These are phyloP conservation scores for Scheffersomyces segobiensis DNA, from an alignment of 1,139 yeast species.

Conservation along the genomic window DNA sequence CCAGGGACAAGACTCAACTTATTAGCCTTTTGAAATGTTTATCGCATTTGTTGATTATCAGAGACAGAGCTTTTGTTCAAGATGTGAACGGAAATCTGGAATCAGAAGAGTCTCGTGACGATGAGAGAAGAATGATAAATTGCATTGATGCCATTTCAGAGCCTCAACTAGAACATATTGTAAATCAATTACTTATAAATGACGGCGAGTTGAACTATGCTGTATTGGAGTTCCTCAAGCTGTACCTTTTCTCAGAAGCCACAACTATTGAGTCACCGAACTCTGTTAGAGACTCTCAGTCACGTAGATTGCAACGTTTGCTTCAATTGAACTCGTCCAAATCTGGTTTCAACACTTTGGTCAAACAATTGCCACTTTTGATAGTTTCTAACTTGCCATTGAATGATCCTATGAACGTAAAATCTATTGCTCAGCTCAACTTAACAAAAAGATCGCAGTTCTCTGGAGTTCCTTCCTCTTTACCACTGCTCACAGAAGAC, in stretches of 20 bases:
- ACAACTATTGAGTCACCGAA: constrained; percentile 31
- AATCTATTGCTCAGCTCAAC: constrained; percentile 22
- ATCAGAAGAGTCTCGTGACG: constrained; percentile 33
- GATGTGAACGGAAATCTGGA: constrained; percentile 33
- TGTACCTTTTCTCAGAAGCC: constrained; percentile 42
- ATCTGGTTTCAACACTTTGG: constrained; percentile 48
- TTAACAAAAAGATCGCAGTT: constrained; percentile 37
- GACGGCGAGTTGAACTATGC: constrained; percentile 38
- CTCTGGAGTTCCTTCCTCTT: constrained; percentile 52
- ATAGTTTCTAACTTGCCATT: constrained; percentile 35
- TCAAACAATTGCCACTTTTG: constrained; percentile 62
- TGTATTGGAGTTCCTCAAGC: constrained; percentile 39
- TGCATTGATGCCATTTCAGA: constrained; percentile 43
- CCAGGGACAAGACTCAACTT: constrained; percentile 57
- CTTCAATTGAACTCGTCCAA: constrained; percentile 29
- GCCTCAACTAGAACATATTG: constrained; percentile 31
- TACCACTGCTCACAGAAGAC: constrained; percentile 61
- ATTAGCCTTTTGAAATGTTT: constrained; percentile 46
- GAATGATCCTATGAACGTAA: constrained; percentile 18
- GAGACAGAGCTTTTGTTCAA: constrained; percentile 18
- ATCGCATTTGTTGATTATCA: constrained; percentile 41
- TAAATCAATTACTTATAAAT: constrained; percentile 33
- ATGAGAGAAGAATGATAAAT: constrained; percentile 30
- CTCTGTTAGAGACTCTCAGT: constrained; percentile 35
- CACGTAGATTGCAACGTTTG: constrained; percentile 31